phyloP scores from a whole-genome alignment of 73 alveolate genomes.

The Tetrahymena thermophila region DNA sequence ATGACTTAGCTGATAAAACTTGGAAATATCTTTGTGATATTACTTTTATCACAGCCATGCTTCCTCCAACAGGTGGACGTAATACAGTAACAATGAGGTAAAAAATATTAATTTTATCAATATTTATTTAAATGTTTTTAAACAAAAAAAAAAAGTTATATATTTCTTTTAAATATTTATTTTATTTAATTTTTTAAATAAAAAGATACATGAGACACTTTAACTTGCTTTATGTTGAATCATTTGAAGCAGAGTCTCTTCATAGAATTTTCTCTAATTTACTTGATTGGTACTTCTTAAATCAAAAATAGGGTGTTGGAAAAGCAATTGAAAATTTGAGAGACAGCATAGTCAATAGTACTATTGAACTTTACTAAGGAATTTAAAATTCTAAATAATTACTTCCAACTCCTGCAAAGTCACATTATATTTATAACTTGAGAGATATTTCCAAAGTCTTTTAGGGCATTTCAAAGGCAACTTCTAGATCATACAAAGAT shows the following conservation, averaged over 20 bases:
- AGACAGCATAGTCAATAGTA: conserved; percentile 61
- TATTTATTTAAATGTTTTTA: background rate
- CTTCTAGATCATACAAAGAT: conserved; percentile 62
- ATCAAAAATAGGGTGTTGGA: conserved; percentile 49
- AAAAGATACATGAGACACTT: conserved; percentile 80
- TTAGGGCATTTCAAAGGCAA: conserved; percentile 91
- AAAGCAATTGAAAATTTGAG: conserved; percentile 60
- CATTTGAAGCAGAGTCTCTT: conserved; percentile 86
- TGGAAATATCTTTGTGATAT: conserved; percentile 77
- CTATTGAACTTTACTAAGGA: conserved; percentile 77
- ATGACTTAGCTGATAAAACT: conserved; percentile 85
- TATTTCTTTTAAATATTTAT: no score
- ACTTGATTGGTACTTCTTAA: conserved; percentile 91
- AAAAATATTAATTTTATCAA: background rate
- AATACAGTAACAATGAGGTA: conserved; percentile 66
- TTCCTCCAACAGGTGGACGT: conserved; percentile 99
- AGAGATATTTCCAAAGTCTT: conserved; percentile 98
- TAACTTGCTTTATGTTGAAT: conserved; percentile 84
- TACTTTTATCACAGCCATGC: conserved; percentile 98
- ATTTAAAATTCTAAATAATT: conserved; percentile 68
- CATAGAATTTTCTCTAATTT: conserved; percentile 81
- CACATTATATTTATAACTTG: conserved; percentile 98
- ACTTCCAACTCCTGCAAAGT: conserved; percentile 99
- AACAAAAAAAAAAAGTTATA: background rate
- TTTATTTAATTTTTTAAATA: no score